Conservation (phyloP, 768 basidiomycete species). For the Wakefieldia striispora region DNA sequence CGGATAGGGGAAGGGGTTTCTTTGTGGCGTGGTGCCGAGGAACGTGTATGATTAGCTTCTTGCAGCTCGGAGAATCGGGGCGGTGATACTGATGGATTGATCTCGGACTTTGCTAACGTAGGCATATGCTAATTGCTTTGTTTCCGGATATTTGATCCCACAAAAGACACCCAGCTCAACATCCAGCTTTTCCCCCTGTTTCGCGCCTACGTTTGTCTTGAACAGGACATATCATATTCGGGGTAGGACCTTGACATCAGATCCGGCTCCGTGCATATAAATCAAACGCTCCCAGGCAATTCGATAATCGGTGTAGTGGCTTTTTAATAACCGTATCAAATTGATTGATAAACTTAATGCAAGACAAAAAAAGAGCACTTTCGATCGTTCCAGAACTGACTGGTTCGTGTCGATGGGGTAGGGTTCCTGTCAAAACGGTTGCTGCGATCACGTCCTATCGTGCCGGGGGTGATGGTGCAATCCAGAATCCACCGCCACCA, state of each 20-base stretch:
- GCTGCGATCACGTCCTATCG: neutral
- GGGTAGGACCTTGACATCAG: neutral
- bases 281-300: neutral
- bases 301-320: too few relatives aligned
- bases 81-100: neutral
- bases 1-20: neutral
- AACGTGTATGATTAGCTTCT: neutral
- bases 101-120: neutral
- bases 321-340: too few relatives aligned
- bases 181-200: neutral
- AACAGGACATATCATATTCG: too few relatives aligned
- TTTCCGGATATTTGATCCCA: neutral
- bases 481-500: too few relatives aligned
- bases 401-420: neutral
- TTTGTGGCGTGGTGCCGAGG: neutral
- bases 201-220: neutral
- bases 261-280: neutral
- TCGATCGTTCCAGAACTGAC: conserved; percentile 7
- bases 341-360: neutral
- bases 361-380: neutral
- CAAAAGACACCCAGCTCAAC: neutral
- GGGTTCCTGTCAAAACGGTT: neutral
- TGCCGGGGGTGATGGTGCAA: too few relatives aligned
- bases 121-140: neutral
- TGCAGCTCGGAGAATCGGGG: neutral